Evolutionary conservation across 345 rosid genomes (phyloP), one percentile per base, ranked within the genome.

Genomic region (Salix koriyanagi): DNA sequence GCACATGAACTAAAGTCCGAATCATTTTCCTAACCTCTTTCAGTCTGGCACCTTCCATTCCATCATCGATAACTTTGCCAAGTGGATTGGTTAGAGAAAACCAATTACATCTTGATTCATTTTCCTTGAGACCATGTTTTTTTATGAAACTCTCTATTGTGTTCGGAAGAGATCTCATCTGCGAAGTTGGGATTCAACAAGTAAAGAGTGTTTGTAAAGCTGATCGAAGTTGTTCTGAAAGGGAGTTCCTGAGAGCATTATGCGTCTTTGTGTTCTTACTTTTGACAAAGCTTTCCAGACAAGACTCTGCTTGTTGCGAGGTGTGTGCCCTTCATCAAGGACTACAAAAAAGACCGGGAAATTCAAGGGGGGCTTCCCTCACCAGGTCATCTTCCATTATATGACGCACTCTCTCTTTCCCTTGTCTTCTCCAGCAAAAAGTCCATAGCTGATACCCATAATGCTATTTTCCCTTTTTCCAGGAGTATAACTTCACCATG

Each of bases 321-420:
- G 86, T 0, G 88, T 91, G 78, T 93, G 97, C 7, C 97, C 97
- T 84, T 93, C 97, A 50, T 93, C 97, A 39, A 93, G 88, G 41
- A 93, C 79, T 48, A 28, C 0, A 26, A 26, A 91, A 73, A 70
- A 93, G 74, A 18, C 86, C 88, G 0, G 93, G 93, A 65, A 75
- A 44, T 74, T 78, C 68, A 41, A 86, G 82, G 2, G 91, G 89
- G 67, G 81, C 76, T 74, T 83, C 81, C 67, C 86, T 84, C 65
- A 87, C 73, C 34, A 5, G 67, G 56, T 69, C 81, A 61, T 25
- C 84, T 60, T 37, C 80, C 36, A 74, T 64, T 70, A 36, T 67
- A 64, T 52, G 61, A 66, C 39, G 4, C 28, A 62, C 60, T 70
- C 65, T 77, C 48, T 65, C n/a, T 23, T 67, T 58, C 77, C 80